Evolutionary conservation across 257 asterid species (phyloP), one percentile per base, ranked within the genome.

Genomic region (Gentiana macrophylla): DNA sequence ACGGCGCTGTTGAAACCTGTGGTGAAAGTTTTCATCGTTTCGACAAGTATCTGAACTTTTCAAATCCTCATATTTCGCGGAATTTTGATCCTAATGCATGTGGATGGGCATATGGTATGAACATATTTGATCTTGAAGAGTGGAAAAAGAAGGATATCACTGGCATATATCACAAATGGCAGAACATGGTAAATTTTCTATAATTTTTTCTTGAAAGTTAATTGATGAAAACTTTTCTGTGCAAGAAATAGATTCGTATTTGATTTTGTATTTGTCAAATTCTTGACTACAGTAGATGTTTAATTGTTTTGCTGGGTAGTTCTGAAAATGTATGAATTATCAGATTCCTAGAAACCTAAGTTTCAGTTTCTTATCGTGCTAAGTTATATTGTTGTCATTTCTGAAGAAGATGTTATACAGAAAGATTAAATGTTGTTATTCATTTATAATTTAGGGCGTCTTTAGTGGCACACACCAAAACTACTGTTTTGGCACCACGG

Each of bases 61-160:
- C 98, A 49, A 92, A 92, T 67, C 98, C 97, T 62, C 93, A 84
- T 62, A 92, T 92, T 65, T 79, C 97, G 3, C 85, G 81, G 55
- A 81, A 71, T 69, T 92, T 88, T 63, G 91, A 92, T 68, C 98
- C 98, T 41, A 88, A 85, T 53, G 97, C 98, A 53, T 92, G 98
- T 73, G 97, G 98, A 38, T 92, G 98, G 98, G 98, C 98, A 0
- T 92, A 92, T 67, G 98, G 98, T 53, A 92, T 92, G 98, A 92
- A 92, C 72, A 81, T 92, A 52, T 92, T 92, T 41, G 97, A 92
- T 72, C 90, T 92, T 44, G 76, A 74, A 80, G 95, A 78, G 77
- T 88, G 98, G 98, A 92, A 92, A 78, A 88, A 78, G 81, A 72
- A 67, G 81, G 98, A 92, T 77, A 92, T 92, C 54, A 92, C 97